A percentile compares a stretch with the other conserved stretches of the same genome.
These are phyloP conservation scores for Endocalyx cinctus DNA, from an alignment of 2,329 filamentous ascomycete species.

Conservation along the genomic window DNA sequence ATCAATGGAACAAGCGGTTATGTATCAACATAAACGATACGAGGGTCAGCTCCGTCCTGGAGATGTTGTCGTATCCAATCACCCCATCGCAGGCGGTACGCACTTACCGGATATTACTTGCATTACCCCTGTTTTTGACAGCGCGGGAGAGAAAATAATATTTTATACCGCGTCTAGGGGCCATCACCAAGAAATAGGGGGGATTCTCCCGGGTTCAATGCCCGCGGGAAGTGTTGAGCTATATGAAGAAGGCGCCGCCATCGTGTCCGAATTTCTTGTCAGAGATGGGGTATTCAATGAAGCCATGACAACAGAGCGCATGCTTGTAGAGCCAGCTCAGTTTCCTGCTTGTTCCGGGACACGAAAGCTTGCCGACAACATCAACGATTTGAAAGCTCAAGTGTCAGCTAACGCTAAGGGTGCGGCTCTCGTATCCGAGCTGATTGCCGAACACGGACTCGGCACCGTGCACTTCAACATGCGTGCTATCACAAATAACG, in stretches of 20 bases:
- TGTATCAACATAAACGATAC: conserved; percentile 65
- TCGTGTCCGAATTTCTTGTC: conserved; percentile 30
- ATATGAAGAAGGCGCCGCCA: conserved; percentile 37
- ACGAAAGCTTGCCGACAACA: conserved; percentile 32
- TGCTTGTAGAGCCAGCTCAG: conserved; percentile 24
- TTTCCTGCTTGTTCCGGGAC: conserved; percentile 30
- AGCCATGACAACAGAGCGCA: conserved; percentile 2
- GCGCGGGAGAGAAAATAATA: conserved; percentile 6
- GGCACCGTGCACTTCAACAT: conserved; percentile 28
- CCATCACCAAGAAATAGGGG: conserved; percentile 7
- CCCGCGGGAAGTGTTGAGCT: conserved; percentile 33
- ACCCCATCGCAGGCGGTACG: conserved; percentile 15
- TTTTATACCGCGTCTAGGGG: conserved; percentile 12
- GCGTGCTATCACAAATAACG: conserved; percentile 33
- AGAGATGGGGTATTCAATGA: conserved; percentile 28
- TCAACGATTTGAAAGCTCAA: conserved; percentile 38
- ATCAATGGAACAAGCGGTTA: conserved; percentile 73
- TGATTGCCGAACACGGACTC: conserved; percentile 24
- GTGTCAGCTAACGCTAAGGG: conserved; percentile 36
- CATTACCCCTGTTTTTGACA: conserved; percentile 14
- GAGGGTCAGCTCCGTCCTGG: conserved; percentile 52
- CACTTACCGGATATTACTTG: conserved; percentile 19
- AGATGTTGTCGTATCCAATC: conserved; percentile 17
- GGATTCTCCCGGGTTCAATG: conserved; percentile 31
- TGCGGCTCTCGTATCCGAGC: conserved; percentile 20